Evolutionary conservation across 2,329 filamentous ascomycete genomes (phyloP).

Genomic region (Sporothrix dimorphospora): DNA sequence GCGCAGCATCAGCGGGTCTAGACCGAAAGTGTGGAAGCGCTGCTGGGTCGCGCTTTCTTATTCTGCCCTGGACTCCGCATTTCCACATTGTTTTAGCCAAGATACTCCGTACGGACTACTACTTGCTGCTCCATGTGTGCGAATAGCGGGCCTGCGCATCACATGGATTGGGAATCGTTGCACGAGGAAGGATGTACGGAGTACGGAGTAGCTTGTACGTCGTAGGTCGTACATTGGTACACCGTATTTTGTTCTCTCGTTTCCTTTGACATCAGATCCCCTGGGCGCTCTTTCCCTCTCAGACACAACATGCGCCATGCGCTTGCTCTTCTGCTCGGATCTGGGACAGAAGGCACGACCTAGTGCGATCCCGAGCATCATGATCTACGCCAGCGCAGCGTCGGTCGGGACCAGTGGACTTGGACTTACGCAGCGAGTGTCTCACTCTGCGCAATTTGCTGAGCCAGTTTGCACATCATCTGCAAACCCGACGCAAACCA

Average conservation of each 20-base stretch:
- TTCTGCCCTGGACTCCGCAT: background rate
- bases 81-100: background rate
- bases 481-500: background rate
- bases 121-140: background rate
- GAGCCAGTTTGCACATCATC: background rate
- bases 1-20: background rate
- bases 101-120: too few species aligned
- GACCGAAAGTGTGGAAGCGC: background rate
- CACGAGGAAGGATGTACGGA: too few species aligned
- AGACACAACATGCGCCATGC: background rate
- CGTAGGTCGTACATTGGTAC: background rate
- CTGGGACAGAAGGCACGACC: constrained; percentile 10
- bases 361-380: background rate
- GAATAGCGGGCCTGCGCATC: background rate
- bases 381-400: background rate
- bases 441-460: background rate
- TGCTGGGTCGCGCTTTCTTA: background rate
- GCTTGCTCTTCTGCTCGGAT: background rate
- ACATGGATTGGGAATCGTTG: background rate
- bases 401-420: background rate
- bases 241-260: background rate
- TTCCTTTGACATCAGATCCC: background rate
- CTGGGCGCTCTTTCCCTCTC: background rate
- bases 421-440: constrained; percentile 8
- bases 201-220: background rate